phyloP scores from a whole-genome alignment of 169 alveolate genomes.

The Plasmodium vivax region DNA sequence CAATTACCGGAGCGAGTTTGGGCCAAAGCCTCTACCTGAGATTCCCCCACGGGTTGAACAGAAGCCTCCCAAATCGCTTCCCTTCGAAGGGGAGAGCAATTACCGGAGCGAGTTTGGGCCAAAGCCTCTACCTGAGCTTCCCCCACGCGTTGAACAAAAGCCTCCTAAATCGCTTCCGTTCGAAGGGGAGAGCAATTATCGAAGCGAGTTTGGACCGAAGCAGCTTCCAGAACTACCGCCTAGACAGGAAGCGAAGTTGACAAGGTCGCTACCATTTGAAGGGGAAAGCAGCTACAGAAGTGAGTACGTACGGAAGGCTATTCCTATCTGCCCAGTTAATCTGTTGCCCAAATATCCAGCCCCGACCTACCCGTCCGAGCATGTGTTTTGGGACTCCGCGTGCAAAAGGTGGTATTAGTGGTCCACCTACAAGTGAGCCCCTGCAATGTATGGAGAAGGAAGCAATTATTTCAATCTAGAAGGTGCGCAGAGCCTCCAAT shows the following conservation, averaged over 20 bases:
- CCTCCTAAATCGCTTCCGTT: constrained; percentile 77
- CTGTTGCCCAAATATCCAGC: constrained; percentile 72
- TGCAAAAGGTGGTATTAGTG: constrained; percentile 39
- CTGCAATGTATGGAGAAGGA: not conserved
- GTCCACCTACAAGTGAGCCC: not conserved
- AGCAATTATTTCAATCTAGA: not conserved
- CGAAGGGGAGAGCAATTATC: constrained; percentile 76
- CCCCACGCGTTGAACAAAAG: constrained; percentile 38
- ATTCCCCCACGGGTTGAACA: constrained; percentile 43
- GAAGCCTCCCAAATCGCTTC: constrained; percentile 71
- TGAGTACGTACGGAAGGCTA: constrained; percentile 76
- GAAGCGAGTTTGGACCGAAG: constrained; percentile 77
- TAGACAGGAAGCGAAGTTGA: constrained; percentile 31
- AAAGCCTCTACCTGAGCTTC: constrained; percentile 76
- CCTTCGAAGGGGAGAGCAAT: constrained; percentile 78
- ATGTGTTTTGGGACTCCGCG: constrained; percentile 55
- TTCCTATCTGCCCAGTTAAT: constrained; percentile 74
- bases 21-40: constrained; percentile 54
- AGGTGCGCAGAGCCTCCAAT: not conserved
- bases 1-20: constrained; percentile 76
- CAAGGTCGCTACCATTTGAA: constrained; percentile 79
- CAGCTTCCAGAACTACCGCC: constrained; percentile 70
- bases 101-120: constrained; percentile 76
- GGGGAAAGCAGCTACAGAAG: constrained; percentile 77
- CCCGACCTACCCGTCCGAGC: constrained; percentile 73